These are phyloP conservation scores for Poa annua DNA, from an alignment of 176 grass and related monocot species.

Conservation along the genomic window DNA sequence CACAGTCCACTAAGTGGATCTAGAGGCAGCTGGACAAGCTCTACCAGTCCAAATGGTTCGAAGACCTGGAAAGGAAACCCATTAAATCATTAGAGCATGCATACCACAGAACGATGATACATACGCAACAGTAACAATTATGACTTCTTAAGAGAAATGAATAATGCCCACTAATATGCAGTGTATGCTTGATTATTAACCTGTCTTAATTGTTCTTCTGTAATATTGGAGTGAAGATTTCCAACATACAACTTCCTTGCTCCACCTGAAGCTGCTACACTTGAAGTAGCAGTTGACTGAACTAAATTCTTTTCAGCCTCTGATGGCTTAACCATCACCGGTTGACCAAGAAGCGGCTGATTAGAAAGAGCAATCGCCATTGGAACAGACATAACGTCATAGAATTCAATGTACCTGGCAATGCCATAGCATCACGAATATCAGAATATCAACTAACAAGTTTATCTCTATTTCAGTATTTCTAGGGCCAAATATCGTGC, in stretches of 20 bases:
- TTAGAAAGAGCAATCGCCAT: slow-evolving; percentile 94
- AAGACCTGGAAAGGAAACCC: slow-evolving; percentile 71
- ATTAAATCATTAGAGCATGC: slow-evolving; percentile 9
- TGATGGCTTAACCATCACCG: slow-evolving; percentile 90
- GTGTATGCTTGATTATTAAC: slow-evolving; percentile 42
- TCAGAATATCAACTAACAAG: slow-evolving; percentile 18
- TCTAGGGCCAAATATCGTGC: background rate
- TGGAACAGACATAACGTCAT: slow-evolving; percentile 96
- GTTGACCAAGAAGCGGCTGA: slow-evolving; percentile 84
- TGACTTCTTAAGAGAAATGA: background rate
- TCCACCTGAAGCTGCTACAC: slow-evolving; percentile 73
- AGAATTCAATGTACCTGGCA: slow-evolving; percentile 96
- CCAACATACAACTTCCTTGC: slow-evolving; percentile 95
- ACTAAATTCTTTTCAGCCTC: slow-evolving; percentile 99
- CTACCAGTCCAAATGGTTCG: slow-evolving; percentile 89
- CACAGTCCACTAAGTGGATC: slow-evolving; percentile 84
- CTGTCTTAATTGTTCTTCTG: slow-evolving; percentile 85
- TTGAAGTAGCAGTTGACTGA: slow-evolving; percentile 75
- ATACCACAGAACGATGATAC: background rate
- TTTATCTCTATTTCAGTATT: background rate
- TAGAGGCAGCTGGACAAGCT: slow-evolving; percentile 85
- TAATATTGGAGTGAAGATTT: slow-evolving; percentile 97
- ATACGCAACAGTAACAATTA: background rate
- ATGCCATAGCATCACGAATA: slow-evolving; percentile 26
- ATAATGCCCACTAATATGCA: background rate